Base-by-base conservation (phyloP, 805 yeast genomes). In the Yarrowia hollandica region DNA sequence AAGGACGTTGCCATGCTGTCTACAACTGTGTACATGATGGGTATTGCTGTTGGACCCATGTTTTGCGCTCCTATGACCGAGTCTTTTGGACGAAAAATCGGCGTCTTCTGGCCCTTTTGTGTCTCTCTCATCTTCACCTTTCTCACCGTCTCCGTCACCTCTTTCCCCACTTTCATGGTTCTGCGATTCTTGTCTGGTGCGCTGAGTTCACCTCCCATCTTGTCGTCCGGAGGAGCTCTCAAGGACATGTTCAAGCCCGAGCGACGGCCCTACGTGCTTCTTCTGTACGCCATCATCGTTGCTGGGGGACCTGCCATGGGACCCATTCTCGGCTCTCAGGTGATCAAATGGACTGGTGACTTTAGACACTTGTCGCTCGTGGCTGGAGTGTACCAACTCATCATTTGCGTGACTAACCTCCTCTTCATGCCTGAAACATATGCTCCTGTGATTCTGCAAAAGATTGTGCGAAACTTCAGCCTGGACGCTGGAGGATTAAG, bases 11-110 rank as follows among this genome's bases (percentile, higher is more conserved):
- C 61, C 23, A 50, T 39, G 44, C 44, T 60, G 26, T 25, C 42
- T 3, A 52, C 61, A 14, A 30, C 76, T 73, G 64, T 71, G 73
- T 3, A 62, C 58, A 12, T 66, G 68, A 16, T 70, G 65, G 10
- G 74, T 64, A 63, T 74, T 75, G 28, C 63, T 60, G 15, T 61
- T 15, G 62, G 62, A 0, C 62, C 60, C 61, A 18, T 66, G 67
- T 33, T 61, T 10, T 52, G 62, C 11, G 62, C 62, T 0, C 62
- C 62, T 21, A 41, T 60, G 35, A 38, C 62, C 4, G 62, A 61
- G 39, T 22, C 31, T 1, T 60, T 37, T 26, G 62, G 62, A 4
- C 41, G 62, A 0, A 61, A 60, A 34, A 23, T 63, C 14, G 70
- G 68, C 21, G 62, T 71, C 30, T 44, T 68, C 5, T 68, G 68